phyloP scores from a whole-genome alignment of 345 rosid genomes.

The Hibiscus syriacus region DNA sequence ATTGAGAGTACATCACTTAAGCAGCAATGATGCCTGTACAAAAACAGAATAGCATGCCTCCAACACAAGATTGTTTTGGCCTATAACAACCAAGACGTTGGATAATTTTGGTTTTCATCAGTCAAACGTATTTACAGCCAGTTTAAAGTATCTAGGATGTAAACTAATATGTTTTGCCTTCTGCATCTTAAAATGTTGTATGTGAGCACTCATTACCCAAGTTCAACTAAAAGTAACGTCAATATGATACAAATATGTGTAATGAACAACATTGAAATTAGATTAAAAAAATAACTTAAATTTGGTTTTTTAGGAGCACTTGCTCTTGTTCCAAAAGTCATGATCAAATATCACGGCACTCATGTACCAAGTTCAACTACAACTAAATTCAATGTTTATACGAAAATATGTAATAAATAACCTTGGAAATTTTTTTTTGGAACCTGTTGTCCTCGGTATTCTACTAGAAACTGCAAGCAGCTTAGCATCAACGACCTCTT shows the following conservation, averaged over 20 bases:
- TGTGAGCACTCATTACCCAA: not conserved
- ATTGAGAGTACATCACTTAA: constrained; percentile 10
- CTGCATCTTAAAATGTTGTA: not conserved
- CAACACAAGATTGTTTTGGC: not conserved
- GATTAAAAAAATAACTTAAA: too few species aligned
- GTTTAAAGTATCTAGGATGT: not conserved
- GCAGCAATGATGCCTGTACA: not conserved
- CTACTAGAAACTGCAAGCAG: constrained; percentile 46
- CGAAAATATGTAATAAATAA: constrained; percentile 17
- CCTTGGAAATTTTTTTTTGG: constrained; percentile 64
- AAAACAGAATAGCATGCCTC: not conserved
- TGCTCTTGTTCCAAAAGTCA: constrained; percentile 18
- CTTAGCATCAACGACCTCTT: constrained; percentile 45
- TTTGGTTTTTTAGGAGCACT: not conserved
- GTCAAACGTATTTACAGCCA: not conserved
- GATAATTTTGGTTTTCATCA: constrained; percentile 3
- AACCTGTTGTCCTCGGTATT: constrained; percentile 27
- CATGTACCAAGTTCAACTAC: constrained; percentile 4
- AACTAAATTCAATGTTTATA: constrained; percentile 7
- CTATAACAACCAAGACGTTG: not conserved
- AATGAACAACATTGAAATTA: constrained; percentile 42
- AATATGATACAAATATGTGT: constrained; percentile 13
- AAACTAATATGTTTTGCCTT: not conserved
- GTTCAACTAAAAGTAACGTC: constrained; percentile 6
- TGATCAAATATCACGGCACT: not conserved